phyloP scores from a whole-genome alignment of 345 rosid species.

The Eucalyptus tenuipes region DNA sequence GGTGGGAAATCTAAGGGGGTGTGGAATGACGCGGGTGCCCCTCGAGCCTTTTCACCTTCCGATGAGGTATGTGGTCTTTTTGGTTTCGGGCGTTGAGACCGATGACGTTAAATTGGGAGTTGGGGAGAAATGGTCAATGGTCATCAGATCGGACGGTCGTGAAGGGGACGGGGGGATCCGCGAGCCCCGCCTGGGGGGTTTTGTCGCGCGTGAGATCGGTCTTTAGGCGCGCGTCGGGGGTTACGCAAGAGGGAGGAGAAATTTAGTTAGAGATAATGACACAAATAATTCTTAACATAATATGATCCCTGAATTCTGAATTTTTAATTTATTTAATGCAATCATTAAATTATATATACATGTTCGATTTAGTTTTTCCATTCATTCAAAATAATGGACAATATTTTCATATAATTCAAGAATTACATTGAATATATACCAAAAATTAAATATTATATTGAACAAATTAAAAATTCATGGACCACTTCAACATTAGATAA shows the following conservation, averaged over 20 bases:
- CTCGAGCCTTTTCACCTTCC: neutral
- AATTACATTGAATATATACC: accelerated
- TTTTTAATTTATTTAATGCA: too few relatives aligned
- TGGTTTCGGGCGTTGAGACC: neutral
- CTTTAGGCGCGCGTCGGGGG: too few relatives aligned
- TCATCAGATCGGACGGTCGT: neutral
- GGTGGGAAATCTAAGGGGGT: neutral
- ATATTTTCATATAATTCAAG: too few relatives aligned
- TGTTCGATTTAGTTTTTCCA: too few relatives aligned
- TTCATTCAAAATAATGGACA: too few relatives aligned
- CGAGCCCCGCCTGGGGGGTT: neutral
- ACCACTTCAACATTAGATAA: too few relatives aligned
- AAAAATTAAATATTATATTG: too few relatives aligned
- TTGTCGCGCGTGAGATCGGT: neutral
- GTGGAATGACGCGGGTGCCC: neutral
- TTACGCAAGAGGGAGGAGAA: neutral
- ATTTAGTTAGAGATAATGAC: too few relatives aligned
- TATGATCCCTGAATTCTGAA: accelerated
- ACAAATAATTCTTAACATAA: too few relatives aligned
- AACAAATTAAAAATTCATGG: accelerated
- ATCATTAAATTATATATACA: too few relatives aligned
- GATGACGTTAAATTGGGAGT: neutral
- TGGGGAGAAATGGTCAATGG: neutral
- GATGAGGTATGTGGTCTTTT: neutral
- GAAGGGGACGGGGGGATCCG: neutral